Evolutionary conservation across 768 basidiomycete genomes (phyloP).

Genomic region (Auriculariales sp.): DNA sequence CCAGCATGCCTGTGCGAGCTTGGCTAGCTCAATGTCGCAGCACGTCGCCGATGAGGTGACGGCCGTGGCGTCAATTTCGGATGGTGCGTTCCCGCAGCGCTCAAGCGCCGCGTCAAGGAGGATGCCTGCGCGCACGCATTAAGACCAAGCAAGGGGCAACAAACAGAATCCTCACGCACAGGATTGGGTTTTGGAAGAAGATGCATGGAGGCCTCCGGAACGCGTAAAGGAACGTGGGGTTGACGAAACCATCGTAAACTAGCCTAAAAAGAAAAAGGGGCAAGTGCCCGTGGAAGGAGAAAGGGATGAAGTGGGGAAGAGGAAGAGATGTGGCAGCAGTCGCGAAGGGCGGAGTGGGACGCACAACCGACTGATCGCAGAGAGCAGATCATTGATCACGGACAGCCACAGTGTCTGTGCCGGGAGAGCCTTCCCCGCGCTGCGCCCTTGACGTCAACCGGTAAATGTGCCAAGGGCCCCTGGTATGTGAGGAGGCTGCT

Average conservation of each 20-base stretch:
- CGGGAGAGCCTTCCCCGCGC: too few relatives aligned
- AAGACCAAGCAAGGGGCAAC: neutral
- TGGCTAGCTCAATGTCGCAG: neutral
- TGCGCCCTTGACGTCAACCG: too few relatives aligned
- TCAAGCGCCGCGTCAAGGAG: constrained; percentile 1
- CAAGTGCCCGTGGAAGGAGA: neutral
- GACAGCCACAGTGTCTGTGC: too few relatives aligned
- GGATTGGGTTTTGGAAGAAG: too few relatives aligned
- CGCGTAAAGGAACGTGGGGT: neutral
- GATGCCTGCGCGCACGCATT: neutral
- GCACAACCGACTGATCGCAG: too few relatives aligned
- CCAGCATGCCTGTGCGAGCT: neutral
- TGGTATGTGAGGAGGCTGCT: too few relatives aligned
- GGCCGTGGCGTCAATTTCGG: neutral
- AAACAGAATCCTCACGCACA: neutral
- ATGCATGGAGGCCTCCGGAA: neutral
- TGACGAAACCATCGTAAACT: neutral
- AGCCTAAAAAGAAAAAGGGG: neutral
- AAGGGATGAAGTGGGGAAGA: neutral
- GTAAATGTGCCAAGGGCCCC: too few relatives aligned
- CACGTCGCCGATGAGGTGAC: neutral
- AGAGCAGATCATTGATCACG: too few relatives aligned
- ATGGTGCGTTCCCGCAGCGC: neutral
- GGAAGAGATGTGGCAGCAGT: too few relatives aligned
- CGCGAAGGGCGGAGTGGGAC: too few relatives aligned